These are phyloP conservation scores for Penicillium corylophilum DNA, from an alignment of 2,329 filamentous ascomycete species.

Conservation along the genomic window DNA sequence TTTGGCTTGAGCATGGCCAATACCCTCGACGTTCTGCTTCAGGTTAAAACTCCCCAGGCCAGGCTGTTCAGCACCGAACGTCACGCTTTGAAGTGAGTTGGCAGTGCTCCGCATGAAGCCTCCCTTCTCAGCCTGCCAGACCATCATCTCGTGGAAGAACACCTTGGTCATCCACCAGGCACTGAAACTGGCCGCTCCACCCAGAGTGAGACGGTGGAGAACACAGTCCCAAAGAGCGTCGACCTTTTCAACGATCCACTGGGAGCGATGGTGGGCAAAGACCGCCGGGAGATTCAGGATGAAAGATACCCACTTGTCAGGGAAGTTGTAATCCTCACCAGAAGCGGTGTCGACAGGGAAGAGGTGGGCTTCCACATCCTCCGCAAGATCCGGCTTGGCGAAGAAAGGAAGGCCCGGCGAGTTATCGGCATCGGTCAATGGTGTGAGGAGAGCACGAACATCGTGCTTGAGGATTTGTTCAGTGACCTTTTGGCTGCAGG, in stretches of 20 bases:
- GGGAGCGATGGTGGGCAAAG: conserved; percentile 43
- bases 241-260: conserved; percentile 47
- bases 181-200: conserved; percentile 48
- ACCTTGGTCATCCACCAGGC: conserved; percentile 75
- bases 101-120: conserved; percentile 70
- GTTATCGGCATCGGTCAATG: conserved; percentile 35
- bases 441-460: conserved; percentile 44
- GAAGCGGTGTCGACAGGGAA: conserved; percentile 38
- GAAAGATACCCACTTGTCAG: conserved; percentile 48
- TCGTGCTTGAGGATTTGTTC: conserved; percentile 46
- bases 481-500: conserved; percentile 35
- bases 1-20: conserved; percentile 19
- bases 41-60: conserved; percentile 21
- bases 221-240: conserved; percentile 46
- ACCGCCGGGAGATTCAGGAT: conserved; percentile 41
- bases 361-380: conserved; percentile 31
- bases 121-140: conserved; percentile 84
- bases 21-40: conserved; percentile 20
- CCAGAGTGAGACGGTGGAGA: conserved; percentile 45
- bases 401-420: conserved; percentile 35
- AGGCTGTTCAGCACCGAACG: conserved; percentile 24
- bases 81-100: conserved; percentile 31
- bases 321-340: conserved; percentile 49
- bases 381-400: conserved; percentile 33
- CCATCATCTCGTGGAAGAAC: conserved; percentile 91